Evolutionary conservation across 2,329 filamentous ascomycete genomes (phyloP), one percentile per base, ranked within the genome.

Genomic region (Ophiocordyceps robertsii): DNA sequence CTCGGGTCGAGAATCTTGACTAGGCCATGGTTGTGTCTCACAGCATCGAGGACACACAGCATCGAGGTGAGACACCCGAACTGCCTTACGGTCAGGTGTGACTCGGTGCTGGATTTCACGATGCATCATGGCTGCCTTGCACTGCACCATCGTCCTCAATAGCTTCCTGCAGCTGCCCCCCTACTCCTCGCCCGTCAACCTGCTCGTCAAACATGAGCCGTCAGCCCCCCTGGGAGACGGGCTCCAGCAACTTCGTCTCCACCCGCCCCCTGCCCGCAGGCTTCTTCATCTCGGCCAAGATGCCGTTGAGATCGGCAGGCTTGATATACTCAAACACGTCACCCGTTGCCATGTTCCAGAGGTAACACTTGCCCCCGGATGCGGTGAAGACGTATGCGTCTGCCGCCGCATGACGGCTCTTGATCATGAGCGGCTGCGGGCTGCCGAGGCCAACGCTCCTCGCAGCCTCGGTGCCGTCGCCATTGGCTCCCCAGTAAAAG

Each of bases 231-330:
- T 11, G 39, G n/a, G 19, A 19, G n/a, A 29, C 21, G 14, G 19
- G 31, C 24, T 16, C 14, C 31, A 40, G 21, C 24, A 40, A 24
- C n/a, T 31, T 32, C 29, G 16, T 36, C 30, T 36, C 29, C 5
- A 42, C 21, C 29, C 13, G 29, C 4, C 40, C 40, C 24, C 9
- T 40, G 17, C 43, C 40, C 7, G n/a, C 27, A 4, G 40, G 40
- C 37, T 45, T 45, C 17, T 31, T 27, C 43, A 45, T 42, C 37
- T n/a, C 43, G 19, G 29, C 31, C 39, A 42, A 12, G 27, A 45
- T 35, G 19, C 17, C n/a, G 3, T 37, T 21, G 35, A 32, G 24
- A n/a, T 33, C 31, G 12, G 39, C 29, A 8, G 43, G 43, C 29
- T 42, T 33, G n/a, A 27, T 24, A 14, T 42, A 45, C 32, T 42